Percentiles rank a stretch among this genome's conserved stretches.
Evolutionary conservation across 495 filamentous ascomycete species (phyloP).

Genomic region (Trichoderma orchidacearum): DNA sequence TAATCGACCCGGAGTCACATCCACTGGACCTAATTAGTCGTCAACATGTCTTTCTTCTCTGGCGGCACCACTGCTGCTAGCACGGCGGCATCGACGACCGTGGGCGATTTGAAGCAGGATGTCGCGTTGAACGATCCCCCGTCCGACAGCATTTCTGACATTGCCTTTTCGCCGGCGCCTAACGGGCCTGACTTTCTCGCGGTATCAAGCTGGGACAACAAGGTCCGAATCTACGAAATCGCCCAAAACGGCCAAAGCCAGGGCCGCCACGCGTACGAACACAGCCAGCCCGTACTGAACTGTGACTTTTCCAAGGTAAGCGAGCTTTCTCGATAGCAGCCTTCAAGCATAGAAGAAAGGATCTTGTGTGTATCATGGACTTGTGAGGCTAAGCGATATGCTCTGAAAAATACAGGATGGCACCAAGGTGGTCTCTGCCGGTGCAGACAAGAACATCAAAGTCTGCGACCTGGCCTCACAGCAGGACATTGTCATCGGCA

Average conservation of each 20-base stretch:
- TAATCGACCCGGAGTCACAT: not conserved
- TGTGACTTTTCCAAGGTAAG: constrained; percentile 72
- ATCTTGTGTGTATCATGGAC: not conserved
- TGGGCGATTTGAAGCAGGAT: constrained; percentile 85
- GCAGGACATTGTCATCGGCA: constrained; percentile 48
- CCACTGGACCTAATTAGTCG: not conserved
- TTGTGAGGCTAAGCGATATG: not conserved
- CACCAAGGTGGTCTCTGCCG: constrained; percentile 63
- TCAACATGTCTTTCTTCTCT: constrained; percentile 55
- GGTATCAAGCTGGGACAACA: constrained; percentile 84
- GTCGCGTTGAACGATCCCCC: constrained; percentile 63
- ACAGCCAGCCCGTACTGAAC: constrained; percentile 60
- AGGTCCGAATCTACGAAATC: constrained; percentile 82
- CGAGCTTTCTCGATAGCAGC: constrained; percentile 1
- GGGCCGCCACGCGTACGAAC: constrained; percentile 58
- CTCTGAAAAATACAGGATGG: constrained; percentile 29
- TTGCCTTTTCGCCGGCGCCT: constrained; percentile 55
- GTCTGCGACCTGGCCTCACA: constrained; percentile 57
- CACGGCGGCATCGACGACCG: constrained; percentile 44
- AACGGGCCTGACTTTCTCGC: constrained; percentile 54
- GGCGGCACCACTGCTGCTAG: constrained; percentile 25
- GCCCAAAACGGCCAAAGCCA: constrained; percentile 51
- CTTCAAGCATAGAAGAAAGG: not conserved
- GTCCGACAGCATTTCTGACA: constrained; percentile 70
- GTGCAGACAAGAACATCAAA: constrained; percentile 72